phyloP scores from a whole-genome alignment of 345 rosid genomes.

The Eucalyptus microcorys region DNA sequence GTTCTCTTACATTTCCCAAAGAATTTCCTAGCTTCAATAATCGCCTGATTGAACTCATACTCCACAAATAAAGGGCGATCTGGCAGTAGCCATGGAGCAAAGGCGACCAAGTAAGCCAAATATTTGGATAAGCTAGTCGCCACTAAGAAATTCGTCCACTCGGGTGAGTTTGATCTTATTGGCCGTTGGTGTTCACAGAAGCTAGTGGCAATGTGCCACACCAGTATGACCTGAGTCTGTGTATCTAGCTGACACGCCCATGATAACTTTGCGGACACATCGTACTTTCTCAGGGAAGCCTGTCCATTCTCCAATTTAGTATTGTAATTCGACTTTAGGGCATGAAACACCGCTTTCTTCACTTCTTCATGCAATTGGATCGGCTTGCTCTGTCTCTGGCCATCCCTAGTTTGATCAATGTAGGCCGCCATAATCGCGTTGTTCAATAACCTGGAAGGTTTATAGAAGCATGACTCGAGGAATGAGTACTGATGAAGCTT shows the following conservation, averaged over 20 bases:
- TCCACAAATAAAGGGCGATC: not conserved
- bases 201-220: too few species aligned
- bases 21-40: not conserved
- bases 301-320: not conserved
- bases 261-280: accelerated
- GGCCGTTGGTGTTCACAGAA: not conserved
- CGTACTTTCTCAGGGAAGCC: too few species aligned
- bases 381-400: not conserved
- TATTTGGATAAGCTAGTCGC: not conserved
- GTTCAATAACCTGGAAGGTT: too few species aligned
- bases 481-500: too few species aligned
- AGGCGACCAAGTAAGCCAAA: not conserved
- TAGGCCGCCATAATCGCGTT: too few species aligned
- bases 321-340: not conserved
- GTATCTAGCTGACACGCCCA: too few species aligned
- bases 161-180: too few species aligned
- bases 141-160: not conserved
- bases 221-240: too few species aligned
- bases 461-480: too few species aligned
- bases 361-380: not conserved
- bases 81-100: not conserved
- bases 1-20: not conserved
- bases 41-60: not conserved
- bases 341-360: not conserved
- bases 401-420: too few species aligned